Conservation (phyloP, 164 flowering plant species). For the Magnolia changhungtana region DNA sequence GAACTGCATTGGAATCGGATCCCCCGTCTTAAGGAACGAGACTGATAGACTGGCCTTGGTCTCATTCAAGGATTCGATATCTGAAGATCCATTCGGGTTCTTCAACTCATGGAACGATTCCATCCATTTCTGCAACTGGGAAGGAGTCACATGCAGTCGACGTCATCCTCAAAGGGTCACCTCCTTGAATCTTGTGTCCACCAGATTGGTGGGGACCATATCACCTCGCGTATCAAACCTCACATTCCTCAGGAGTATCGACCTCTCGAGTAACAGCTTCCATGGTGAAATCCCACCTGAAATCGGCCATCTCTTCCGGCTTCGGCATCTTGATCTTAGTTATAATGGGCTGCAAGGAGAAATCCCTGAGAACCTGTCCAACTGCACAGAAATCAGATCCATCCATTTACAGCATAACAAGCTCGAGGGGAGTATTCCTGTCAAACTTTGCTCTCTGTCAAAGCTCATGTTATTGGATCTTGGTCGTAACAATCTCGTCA, state of each 20-base stretch:
- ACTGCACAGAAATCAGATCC: slow-evolving; percentile 10
- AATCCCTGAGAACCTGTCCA: slow-evolving; percentile 28
- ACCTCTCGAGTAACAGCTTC: slow-evolving; percentile 32
- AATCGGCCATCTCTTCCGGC: slow-evolving; percentile 27
- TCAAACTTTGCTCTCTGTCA: not conserved
- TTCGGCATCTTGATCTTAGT: slow-evolving; percentile 30
- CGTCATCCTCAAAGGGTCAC: slow-evolving; percentile 21
- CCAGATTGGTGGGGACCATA: slow-evolving; percentile 21
- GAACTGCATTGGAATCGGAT: too few relatives aligned
- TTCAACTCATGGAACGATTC: slow-evolving; percentile 14
- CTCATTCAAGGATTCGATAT: too few relatives aligned
- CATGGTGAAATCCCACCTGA: slow-evolving; percentile 29
- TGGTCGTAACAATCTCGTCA: not conserved
- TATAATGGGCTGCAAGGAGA: slow-evolving; percentile 28
- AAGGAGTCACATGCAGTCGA: slow-evolving; percentile 20
- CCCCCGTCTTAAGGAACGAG: too few relatives aligned
- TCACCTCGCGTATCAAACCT: slow-evolving; percentile 40
- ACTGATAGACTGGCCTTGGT: too few relatives aligned
- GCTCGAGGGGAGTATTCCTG: not conserved
- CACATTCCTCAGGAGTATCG: slow-evolving; percentile 32
- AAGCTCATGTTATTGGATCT: not conserved
- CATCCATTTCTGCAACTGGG: slow-evolving; percentile 14
- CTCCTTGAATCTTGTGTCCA: slow-evolving; percentile 21
- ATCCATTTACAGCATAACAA: not conserved
- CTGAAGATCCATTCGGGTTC: too few relatives aligned